These are phyloP conservation scores for Claviceps monticola DNA, from an alignment of 2,329 filamentous ascomycete genomes.

Conservation along the genomic window DNA sequence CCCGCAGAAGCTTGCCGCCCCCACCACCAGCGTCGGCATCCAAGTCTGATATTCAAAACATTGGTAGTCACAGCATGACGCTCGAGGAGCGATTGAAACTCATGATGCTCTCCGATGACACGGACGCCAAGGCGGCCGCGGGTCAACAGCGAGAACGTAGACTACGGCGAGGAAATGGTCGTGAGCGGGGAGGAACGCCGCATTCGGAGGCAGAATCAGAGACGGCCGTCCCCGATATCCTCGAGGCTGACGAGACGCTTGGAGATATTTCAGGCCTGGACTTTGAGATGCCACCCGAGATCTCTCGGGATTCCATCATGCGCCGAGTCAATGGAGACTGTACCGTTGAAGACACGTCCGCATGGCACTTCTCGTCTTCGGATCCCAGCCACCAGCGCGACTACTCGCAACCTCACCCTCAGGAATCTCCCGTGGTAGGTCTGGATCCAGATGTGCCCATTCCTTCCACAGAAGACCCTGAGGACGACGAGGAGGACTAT, in stretches of 20 bases:
- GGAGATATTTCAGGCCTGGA: constrained; percentile 48
- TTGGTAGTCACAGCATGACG: constrained; percentile 63
- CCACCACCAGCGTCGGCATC: constrained; percentile 54
- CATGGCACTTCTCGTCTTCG: constrained; percentile 51
- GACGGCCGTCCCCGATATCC: constrained; percentile 18
- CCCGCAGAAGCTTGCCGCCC: constrained; percentile 56
- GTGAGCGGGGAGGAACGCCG: constrained; percentile 34
- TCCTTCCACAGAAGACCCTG: constrained; percentile 65
- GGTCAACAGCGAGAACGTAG: constrained; percentile 56
- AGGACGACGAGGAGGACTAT: constrained; percentile 39
- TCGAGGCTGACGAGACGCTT: constrained; percentile 44
- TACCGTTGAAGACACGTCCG: constrained; percentile 41
- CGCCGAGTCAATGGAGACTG: constrained; percentile 64
- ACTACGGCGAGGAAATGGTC: constrained; percentile 46
- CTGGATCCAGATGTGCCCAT: constrained; percentile 84
- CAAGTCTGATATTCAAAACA: constrained; percentile 66
- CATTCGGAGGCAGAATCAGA: constrained; percentile 24
- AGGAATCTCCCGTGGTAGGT: background rate
- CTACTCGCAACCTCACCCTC: constrained; percentile 22
- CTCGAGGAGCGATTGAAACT: constrained; percentile 74
- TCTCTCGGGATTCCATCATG: constrained; percentile 88
- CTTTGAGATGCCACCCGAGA: constrained; percentile 58
- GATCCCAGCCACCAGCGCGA: constrained; percentile 43
- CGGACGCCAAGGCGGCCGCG: constrained; percentile 40
- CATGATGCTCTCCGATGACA: constrained; percentile 72